phyloP scores from a whole-genome alignment of 2,329 filamentous ascomycete species.

The Cytospora piceicola region DNA sequence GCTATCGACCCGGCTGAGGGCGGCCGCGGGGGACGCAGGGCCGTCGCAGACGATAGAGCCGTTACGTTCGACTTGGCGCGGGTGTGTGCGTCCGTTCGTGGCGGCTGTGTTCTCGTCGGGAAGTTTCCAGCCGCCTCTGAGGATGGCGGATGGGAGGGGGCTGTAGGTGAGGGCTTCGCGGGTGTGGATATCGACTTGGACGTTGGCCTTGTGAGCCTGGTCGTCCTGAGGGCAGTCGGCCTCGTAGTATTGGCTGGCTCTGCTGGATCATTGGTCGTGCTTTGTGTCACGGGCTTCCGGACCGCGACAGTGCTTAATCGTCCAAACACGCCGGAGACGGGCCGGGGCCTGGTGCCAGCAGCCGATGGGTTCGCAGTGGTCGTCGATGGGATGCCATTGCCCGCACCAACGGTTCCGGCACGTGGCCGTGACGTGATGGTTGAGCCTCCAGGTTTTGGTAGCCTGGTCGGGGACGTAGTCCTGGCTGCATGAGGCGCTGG shows the following conservation, averaged over 20 bases:
- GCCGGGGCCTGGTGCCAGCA: slow-evolving; percentile 28
- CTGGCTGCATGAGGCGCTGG: slow-evolving; percentile 28
- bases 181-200: slow-evolving; percentile 29
- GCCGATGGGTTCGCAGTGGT: slow-evolving; percentile 2
- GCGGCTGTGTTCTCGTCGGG: slow-evolving; percentile 13
- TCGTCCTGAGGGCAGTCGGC: slow-evolving; percentile 31
- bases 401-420: slow-evolving; percentile 11
- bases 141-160: slow-evolving; percentile 35
- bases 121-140: slow-evolving; percentile 33
- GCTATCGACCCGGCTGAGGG: slow-evolving; percentile 35
- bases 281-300: slow-evolving; percentile 35
- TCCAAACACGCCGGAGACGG: slow-evolving; percentile 34
- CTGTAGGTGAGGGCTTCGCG: slow-evolving; percentile 26
- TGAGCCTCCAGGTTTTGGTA: slow-evolving; percentile 52
- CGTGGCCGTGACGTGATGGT: slow-evolving; percentile 34
- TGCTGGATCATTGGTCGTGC: slow-evolving; percentile 11
- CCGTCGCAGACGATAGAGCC: slow-evolving; percentile 43
- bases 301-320: slow-evolving; percentile 26
- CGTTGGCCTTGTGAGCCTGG: slow-evolving; percentile 28
- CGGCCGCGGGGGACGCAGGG: slow-evolving; percentile 44
- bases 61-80: slow-evolving; percentile 49
- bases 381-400: neutral
- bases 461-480: slow-evolving; percentile 52
- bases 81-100: slow-evolving; percentile 37
- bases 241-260: slow-evolving; percentile 13